Evolutionary conservation across 164 flowering plant genomes (phyloP).

Genomic region (Umbilicus rupestris): DNA sequence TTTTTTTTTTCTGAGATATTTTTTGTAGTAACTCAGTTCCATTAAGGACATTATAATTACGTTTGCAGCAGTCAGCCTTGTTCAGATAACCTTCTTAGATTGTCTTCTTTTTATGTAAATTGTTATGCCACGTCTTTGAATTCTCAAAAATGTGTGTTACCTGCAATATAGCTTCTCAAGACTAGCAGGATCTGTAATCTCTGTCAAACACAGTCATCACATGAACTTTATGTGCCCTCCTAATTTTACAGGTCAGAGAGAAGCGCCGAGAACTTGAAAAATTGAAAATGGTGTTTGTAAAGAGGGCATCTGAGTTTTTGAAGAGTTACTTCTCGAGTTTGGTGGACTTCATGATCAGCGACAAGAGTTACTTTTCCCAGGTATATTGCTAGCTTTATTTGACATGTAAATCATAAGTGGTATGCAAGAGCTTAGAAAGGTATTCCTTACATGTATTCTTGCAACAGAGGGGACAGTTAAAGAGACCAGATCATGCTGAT

Average conservation of each 20-base stretch:
- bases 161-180: background rate
- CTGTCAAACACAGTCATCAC: background rate
- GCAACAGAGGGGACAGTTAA: slow-evolving; percentile 84
- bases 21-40: background rate
- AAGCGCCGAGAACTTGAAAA: slow-evolving; percentile 89
- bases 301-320: slow-evolving; percentile 92
- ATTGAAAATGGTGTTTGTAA: slow-evolving; percentile 65
- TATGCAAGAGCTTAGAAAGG: slow-evolving; percentile 1
- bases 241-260: slow-evolving; percentile 63
- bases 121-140: background rate
- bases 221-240: background rate
- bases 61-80: background rate
- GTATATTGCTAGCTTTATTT: slow-evolving; percentile 27
- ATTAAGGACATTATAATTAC: background rate
- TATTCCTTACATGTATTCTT: slow-evolving; percentile 10
- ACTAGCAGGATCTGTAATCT: background rate
- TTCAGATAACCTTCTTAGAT: background rate
- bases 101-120: background rate
- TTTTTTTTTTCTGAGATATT: background rate
- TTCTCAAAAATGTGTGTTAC: background rate
- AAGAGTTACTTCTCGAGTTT: slow-evolving; percentile 88
- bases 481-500: slow-evolving; percentile 99
- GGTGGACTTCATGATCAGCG: slow-evolving; percentile 97
- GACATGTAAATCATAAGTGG: background rate
- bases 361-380: slow-evolving; percentile 96